Evolutionary conservation across 2,329 filamentous ascomycete genomes (phyloP).

Genomic region (Fusarium sororula): DNA sequence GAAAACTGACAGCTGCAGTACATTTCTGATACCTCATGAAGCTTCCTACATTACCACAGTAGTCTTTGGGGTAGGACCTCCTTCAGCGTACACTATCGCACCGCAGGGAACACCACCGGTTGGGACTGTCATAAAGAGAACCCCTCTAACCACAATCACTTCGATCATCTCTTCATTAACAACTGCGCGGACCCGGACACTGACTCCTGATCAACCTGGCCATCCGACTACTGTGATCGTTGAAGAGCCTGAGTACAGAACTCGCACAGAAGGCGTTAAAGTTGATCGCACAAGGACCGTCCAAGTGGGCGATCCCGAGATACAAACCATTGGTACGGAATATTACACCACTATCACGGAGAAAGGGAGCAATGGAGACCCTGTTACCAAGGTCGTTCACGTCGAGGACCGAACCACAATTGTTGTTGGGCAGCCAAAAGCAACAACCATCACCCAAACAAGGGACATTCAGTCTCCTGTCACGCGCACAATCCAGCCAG

Average conservation of each 20-base stretch:
- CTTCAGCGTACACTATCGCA: not conserved
- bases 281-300: not conserved
- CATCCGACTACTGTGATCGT: not conserved
- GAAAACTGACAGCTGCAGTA: not conserved
- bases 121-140: not conserved
- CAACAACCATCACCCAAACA: not conserved
- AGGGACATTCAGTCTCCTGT: not conserved
- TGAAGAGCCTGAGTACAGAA: not conserved
- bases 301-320: not conserved
- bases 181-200: not conserved
- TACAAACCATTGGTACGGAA: not conserved
- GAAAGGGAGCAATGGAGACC: not conserved
- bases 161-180: slow-evolving; percentile 1
- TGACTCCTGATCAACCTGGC: not conserved
- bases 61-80: not conserved
- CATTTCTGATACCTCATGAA: not conserved
- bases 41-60: not conserved
- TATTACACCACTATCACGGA: not conserved
- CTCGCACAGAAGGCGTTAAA: not conserved
- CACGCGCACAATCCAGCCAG: not conserved
- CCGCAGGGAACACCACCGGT: slow-evolving; percentile 7
- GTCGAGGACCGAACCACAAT: not conserved
- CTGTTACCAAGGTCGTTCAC: not conserved
- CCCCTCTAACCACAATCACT: not conserved
- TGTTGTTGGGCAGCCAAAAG: not conserved